These are phyloP conservation scores for Pharus latifolius DNA, from an alignment of 176 grass and related monocot species.

Conservation along the genomic window DNA sequence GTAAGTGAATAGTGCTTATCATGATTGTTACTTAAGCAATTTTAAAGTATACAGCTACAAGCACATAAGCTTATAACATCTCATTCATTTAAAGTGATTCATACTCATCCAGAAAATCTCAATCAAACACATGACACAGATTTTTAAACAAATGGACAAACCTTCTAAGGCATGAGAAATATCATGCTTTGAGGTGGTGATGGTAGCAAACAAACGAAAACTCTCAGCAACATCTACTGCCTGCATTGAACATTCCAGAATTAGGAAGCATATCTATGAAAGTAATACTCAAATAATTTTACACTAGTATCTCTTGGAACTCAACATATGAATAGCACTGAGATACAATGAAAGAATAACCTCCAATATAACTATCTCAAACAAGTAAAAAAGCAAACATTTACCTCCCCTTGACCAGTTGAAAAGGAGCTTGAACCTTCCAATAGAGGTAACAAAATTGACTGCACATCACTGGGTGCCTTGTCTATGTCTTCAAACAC, in stretches of 20 bases:
- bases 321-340: background rate
- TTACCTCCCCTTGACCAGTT: slow-evolving; percentile 79
- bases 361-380: background rate
- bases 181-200: slow-evolving; percentile 70
- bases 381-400: background rate
- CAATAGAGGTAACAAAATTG: slow-evolving; percentile 77
- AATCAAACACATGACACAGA: background rate
- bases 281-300: background rate
- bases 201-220: slow-evolving; percentile 82
- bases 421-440: slow-evolving; percentile 73
- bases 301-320: background rate
- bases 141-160: slow-evolving; percentile 17
- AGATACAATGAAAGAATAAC: background rate
- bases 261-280: slow-evolving; percentile 10
- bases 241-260: slow-evolving; percentile 31
- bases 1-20: background rate
- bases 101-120: background rate
- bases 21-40: background rate
- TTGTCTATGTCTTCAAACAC: slow-evolving; percentile 97
- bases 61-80: background rate
- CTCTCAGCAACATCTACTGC: slow-evolving; percentile 58
- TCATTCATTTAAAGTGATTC: background rate
- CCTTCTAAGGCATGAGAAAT: slow-evolving; percentile 59
- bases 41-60: background rate
- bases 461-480: slow-evolving; percentile 80